phyloP scores from a whole-genome alignment of 345 rosid genomes.

The Anacardium occidentale region DNA sequence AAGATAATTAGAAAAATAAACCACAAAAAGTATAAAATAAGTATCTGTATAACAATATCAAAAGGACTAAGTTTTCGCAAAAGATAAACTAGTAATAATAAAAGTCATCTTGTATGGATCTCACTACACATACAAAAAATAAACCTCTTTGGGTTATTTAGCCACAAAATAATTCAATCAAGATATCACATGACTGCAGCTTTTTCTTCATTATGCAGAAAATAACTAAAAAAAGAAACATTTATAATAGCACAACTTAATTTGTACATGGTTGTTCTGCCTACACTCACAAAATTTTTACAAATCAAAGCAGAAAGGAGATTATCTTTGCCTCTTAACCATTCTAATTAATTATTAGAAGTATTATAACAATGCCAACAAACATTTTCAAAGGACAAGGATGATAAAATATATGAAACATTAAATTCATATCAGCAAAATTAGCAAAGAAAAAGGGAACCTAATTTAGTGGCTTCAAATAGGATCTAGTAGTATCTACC shows the following conservation, averaged over 20 bases:
- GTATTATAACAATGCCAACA: background rate
- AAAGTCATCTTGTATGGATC: background rate
- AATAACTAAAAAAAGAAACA: too few species aligned
- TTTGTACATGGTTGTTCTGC: background rate
- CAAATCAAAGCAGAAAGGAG: background rate
- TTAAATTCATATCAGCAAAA: too few species aligned
- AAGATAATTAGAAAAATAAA: background rate
- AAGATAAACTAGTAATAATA: too few species aligned
- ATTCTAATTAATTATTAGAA: background rate
- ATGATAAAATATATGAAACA: background rate
- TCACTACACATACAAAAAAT: background rate
- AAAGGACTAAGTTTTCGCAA: too few species aligned
- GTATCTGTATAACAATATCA: background rate
- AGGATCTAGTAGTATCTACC: constrained; percentile 42
- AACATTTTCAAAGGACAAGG: background rate
- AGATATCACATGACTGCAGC: background rate
- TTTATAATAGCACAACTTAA: background rate
- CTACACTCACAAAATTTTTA: background rate
- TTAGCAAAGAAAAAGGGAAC: too few species aligned
- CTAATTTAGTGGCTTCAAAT: background rate
- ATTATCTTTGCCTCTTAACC: background rate
- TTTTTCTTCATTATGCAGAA: background rate
- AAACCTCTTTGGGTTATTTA: too few species aligned
- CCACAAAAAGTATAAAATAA: background rate
- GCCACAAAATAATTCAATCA: background rate